phyloP scores from a whole-genome alignment of 768 basidiomycete genomes.

The Pisolithus albus region DNA sequence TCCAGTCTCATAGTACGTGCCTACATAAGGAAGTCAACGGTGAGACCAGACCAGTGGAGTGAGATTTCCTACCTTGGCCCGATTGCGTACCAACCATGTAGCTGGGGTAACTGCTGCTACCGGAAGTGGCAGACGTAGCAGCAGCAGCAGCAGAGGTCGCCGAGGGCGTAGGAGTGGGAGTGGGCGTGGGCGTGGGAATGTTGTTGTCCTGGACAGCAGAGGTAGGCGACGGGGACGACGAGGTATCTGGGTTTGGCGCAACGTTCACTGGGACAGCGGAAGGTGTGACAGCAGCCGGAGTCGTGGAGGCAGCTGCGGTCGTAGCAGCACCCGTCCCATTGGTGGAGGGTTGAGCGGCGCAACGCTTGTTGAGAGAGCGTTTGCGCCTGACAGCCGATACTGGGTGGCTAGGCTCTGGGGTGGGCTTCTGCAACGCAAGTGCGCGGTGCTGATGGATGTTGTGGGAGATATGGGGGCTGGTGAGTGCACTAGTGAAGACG shows the following conservation, averaged over 20 bases:
- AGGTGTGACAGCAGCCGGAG: background rate
- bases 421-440: background rate
- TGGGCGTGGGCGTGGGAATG: background rate
- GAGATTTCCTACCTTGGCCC: conserved; percentile 36
- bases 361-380: conserved; percentile 27
- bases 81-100: conserved; percentile 43
- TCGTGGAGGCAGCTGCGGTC: background rate
- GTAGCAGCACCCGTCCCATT: conserved; percentile 6
- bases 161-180: background rate
- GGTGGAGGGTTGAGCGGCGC: conserved; percentile 6
- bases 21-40: conserved; percentile 10
- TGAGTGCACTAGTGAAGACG: conserved; percentile 31
- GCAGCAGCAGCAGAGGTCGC: background rate
- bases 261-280: conserved; percentile 16
- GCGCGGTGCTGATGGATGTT: conserved; percentile 18
- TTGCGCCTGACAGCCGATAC: conserved; percentile 7
- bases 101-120: conserved; percentile 20
- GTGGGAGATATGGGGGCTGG: conserved; percentile 34
- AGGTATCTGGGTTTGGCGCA: conserved; percentile 6
- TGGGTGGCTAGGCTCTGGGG: background rate
- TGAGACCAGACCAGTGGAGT: background rate
- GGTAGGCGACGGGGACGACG: background rate
- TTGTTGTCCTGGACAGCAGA: background rate
- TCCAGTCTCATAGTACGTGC: conserved; percentile 28
- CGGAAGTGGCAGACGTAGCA: background rate